Base-by-base conservation (phyloP, 306 rosid genomes). In the Acacia melanoxylon region DNA sequence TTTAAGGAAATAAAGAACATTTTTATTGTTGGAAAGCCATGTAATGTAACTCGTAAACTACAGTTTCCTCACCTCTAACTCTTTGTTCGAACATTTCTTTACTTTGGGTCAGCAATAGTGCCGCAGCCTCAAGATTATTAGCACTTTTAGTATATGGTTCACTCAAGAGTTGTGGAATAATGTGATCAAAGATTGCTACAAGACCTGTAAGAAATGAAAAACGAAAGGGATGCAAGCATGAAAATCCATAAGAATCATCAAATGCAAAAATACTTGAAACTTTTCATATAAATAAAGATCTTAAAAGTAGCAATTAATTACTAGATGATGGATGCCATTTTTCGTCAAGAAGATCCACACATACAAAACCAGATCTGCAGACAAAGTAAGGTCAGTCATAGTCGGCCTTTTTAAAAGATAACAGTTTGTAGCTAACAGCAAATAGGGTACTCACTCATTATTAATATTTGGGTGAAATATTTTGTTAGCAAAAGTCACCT, bases 131-230 rank as follows among this genome's bases (percentile, higher is more conserved):
- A 68, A 29, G 31, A 29, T 93, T 93, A 25, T 91, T 86, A 54
- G 98, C 97, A 85, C 92, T 97, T 54, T 92, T 87, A 81, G 96
- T 92, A 88, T 95, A 91, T 16, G 99, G 99, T 83, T 95, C 90
- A 58, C 92, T 94, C 85, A 95, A 86, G 78, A 95, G 97, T 84
- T 91, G 98, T 66, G 97, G 99, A 83, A 95, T 97, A 89, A 95
- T 91, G 29, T 89, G 94, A 87, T 93, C 97, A 40, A 95, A 95
- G 78, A 95, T 92, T 74, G 91, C 89, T 77, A 92, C 78, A 70
- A 95, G 97, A 87, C 91, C 97, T 93, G 98, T 27, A 37, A 68
- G 20, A 19, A 46, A 66, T 73, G 54, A 72, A 62, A 79, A 91
- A 9, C 10, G 37, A 13, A 45, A 11, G 33, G 65, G 75, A 70